These are phyloP conservation scores for Penicillium sp. DNA, from an alignment of 2,329 filamentous ascomycete genomes.

Conservation along the genomic window DNA sequence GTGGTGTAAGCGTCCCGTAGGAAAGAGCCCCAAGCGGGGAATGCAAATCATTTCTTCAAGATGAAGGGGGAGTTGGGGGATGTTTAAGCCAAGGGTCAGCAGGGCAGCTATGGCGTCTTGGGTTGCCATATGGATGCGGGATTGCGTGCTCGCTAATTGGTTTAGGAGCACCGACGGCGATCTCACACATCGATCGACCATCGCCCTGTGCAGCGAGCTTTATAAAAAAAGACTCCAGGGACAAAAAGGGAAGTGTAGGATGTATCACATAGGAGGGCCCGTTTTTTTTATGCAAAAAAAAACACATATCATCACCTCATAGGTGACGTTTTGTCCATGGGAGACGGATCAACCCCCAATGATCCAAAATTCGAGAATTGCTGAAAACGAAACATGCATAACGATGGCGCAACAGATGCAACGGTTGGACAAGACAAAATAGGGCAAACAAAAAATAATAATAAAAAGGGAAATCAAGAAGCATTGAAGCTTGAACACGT, in stretches of 20 bases:
- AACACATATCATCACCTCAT: too few relatives aligned
- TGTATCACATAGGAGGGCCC: neutral
- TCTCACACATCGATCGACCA: slow-evolving; percentile 15
- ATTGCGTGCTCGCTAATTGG: slow-evolving; percentile 39
- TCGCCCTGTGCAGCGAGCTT: neutral
- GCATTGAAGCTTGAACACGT: slow-evolving; percentile 26
- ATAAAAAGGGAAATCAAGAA: too few relatives aligned
- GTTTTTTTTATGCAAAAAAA: neutral
- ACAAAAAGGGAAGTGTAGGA: neutral
- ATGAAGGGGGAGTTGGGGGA: slow-evolving; percentile 13
- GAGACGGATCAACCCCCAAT: neutral
- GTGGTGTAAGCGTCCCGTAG: slow-evolving; percentile 27
- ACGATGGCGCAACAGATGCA: slow-evolving; percentile 39
- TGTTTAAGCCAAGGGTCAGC: slow-evolving; percentile 15
- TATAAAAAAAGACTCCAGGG: neutral
- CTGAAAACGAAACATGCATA: slow-evolving; percentile 9
- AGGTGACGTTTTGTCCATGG: neutral
- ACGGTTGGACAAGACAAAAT: slow-evolving; percentile 22
- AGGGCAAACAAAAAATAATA: slow-evolving; percentile 7
- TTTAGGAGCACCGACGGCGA: slow-evolving; percentile 17
- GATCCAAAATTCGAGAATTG: neutral
- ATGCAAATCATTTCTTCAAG: slow-evolving; percentile 21
- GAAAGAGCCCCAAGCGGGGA: slow-evolving; percentile 15
- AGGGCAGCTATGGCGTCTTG: slow-evolving; percentile 25
- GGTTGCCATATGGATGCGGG: slow-evolving; percentile 36